phyloP scores from a whole-genome alignment of 108 stramenopile species.

The Mediolabrus comicus region DNA sequence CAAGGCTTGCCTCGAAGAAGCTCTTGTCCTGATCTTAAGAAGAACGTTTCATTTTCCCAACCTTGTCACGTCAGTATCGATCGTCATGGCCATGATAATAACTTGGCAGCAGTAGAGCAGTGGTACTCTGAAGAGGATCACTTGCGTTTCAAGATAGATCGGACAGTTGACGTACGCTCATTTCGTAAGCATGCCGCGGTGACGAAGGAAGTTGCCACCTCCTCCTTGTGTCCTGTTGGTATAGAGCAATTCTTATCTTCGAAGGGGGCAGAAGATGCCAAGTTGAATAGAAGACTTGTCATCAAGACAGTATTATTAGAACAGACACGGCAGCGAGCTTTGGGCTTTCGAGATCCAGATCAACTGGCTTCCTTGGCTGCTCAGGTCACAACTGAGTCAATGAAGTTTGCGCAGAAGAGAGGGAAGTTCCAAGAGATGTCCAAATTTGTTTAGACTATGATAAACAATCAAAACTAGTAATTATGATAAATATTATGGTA shows the following conservation, averaged over 20 bases:
- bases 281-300: constrained; percentile 12
- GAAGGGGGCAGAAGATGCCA: constrained; percentile 1
- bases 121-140: constrained; percentile 37
- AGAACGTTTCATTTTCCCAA: constrained; percentile 33
- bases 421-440: constrained; percentile 17
- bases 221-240: constrained; percentile 36
- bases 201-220: neutral
- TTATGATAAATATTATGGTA: neutral
- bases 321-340: constrained; percentile 31
- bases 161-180: constrained; percentile 18
- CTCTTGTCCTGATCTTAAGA: constrained; percentile 12
- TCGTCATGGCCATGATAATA: neutral
- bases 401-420: constrained; percentile 14
- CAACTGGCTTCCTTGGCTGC: constrained; percentile 17
- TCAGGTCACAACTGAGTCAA: constrained; percentile 4
- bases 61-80: constrained; percentile 15
- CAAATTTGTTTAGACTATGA: constrained; percentile 9
- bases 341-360: constrained; percentile 28
- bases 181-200: neutral
- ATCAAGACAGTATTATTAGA: constrained; percentile 33
- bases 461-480: neutral
- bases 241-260: constrained; percentile 35
- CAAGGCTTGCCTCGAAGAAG: too few relatives aligned
- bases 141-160: constrained; percentile 29
- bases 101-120: neutral